Base-by-base conservation (phyloP, 1,284 basidiomycete species). In the Lignosus rhinocerotis region DNA sequence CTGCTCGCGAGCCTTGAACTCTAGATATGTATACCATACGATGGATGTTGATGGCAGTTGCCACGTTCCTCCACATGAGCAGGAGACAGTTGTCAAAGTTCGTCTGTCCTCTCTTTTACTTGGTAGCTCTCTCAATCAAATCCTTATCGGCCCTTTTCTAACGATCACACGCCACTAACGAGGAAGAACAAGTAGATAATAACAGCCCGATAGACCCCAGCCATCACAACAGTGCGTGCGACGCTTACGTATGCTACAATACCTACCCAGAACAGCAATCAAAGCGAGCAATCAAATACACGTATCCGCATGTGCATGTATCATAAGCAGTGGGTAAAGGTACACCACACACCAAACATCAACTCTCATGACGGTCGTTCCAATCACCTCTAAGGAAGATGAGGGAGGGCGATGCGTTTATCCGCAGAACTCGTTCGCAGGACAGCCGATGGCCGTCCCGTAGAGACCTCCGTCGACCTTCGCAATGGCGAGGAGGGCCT, bases 401-500 rank as follows among this genome's bases (percentile, higher is more conserved):
- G 36, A 11, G 8, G 5, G 11, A 7, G n/a, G 43, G 12, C 7
- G 4, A 14, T 2, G 11, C 30, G 16, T 31, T 21, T 51, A 83
- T 53, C 81, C 81, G 66, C 80, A 82, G 72, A 76, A 82, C 58
- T 76, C 71, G 25, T 77, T 67, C 31, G 75, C 80, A 38, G 81
- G 81, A 65, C 81, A 82, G 7, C 80, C 81, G 57, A 82, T 78
- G 21, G 71, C 73, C 30, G 80, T 82, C 6, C 81, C 81, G 54
- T 72, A 80, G 48, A 71, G 73, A 42, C 69, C 67, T 42, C 81
- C 82, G 58, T 81, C 80, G 41, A 82, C 80, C 58, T 78, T 78
- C 51, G 74, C 70, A 48, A 83, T 72, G 25, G 80, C 80, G 21
- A 84, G 71, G 8, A 85, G 71, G 25, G 86, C 86, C 64, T 83